These are phyloP conservation scores for Mrakia hoshinonis DNA, from an alignment of 768 basidiomycete species.

Conservation along the genomic window DNA sequence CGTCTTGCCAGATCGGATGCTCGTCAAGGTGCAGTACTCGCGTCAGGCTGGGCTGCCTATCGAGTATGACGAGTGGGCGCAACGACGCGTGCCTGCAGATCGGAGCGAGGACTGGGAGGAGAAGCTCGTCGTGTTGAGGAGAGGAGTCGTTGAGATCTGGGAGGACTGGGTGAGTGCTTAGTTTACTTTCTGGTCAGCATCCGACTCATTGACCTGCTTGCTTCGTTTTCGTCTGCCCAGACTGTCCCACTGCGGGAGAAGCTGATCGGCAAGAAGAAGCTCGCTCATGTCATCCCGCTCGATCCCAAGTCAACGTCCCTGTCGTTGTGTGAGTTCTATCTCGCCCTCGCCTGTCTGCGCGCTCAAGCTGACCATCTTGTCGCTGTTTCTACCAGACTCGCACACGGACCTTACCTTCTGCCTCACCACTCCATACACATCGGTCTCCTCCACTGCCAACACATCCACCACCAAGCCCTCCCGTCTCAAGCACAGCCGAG, in stretches of 20 bases:
- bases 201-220: not conserved
- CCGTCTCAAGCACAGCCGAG: not conserved
- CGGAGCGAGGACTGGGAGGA: constrained; percentile 28
- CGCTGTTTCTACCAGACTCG: constrained; percentile 16
- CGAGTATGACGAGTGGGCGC: constrained; percentile 22
- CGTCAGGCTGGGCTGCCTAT: constrained; percentile 11
- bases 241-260: constrained; percentile 14
- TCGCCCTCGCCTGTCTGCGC: not conserved
- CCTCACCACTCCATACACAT: constrained; percentile 19
- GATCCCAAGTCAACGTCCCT: constrained; percentile 12
- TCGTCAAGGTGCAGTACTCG: constrained; percentile 25
- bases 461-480: not conserved
- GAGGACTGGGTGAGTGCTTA: constrained; percentile 25
- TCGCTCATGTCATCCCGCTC: constrained; percentile 24
- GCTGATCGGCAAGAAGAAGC: constrained; percentile 19
- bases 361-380: not conserved
- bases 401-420: constrained; percentile 27
- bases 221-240: not conserved
- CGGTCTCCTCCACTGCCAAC: constrained; percentile 1
- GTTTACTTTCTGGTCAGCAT: not conserved
- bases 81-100: constrained; percentile 17
- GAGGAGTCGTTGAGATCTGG: constrained; percentile 26
- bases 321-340: constrained; percentile 21
- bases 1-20: constrained; percentile 18
- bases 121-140: constrained; percentile 26